Conservation (phyloP, 75 land plant genomes). For the Pseudotsuga menziesii region DNA sequence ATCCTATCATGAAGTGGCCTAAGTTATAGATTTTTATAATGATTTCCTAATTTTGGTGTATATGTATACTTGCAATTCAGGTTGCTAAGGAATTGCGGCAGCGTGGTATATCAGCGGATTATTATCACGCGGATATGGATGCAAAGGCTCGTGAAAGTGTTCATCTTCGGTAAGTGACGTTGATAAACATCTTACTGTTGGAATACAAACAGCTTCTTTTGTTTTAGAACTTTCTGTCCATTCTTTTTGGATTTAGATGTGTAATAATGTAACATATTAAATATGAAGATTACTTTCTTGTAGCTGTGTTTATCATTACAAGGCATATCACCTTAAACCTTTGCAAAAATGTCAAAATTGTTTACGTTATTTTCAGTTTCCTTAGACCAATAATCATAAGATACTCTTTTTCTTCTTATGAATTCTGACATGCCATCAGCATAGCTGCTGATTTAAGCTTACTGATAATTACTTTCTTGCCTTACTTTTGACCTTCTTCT, state of each 20-base stretch:
- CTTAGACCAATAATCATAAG: background rate
- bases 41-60: background rate
- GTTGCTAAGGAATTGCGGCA: constrained; percentile 77
- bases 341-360: background rate
- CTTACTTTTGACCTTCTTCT: no score
- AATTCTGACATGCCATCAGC: background rate
- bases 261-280: background rate
- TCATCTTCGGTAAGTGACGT: constrained; percentile 53
- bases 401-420: background rate
- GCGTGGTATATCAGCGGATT: constrained; percentile 81
- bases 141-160: constrained; percentile 68
- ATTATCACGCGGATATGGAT: constrained; percentile 99
- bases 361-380: background rate
- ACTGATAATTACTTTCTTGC: no score
- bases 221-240: background rate
- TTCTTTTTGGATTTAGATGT: background rate
- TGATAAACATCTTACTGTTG: background rate
- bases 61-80: constrained; percentile 26
- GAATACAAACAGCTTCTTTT: background rate
- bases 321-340: background rate
- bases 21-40: background rate
- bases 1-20: background rate
- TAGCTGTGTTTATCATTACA: background rate
- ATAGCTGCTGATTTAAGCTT: background rate
- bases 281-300: background rate